Percentiles rank a stretch among this genome's conserved stretches.
These are phyloP conservation scores for Starmera stellimalicola DNA, from an alignment of 1,139 yeast species.

Conservation along the genomic window DNA sequence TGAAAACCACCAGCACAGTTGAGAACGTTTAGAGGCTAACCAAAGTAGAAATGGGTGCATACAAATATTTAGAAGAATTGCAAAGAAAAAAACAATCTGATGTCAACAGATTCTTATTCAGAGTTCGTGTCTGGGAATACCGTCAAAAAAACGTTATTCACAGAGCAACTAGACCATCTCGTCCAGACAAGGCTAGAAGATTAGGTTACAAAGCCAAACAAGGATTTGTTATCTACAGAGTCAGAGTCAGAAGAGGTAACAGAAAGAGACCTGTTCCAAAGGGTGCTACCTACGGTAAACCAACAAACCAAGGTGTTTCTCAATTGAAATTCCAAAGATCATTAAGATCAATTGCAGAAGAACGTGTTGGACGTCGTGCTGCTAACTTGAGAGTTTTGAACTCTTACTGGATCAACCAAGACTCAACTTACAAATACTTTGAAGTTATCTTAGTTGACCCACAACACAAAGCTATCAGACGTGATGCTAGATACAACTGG, in stretches of 20 bases:
- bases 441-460: slow-evolving; percentile 98
- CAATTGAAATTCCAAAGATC: slow-evolving; percentile 99
- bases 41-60: slow-evolving; percentile 78
- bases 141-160: slow-evolving; percentile 98
- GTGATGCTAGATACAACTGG: slow-evolving; percentile 99
- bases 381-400: slow-evolving; percentile 97
- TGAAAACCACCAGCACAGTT: not conserved
- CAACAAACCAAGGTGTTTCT: slow-evolving; percentile 99
- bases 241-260: slow-evolving; percentile 99
- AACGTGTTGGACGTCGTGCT: slow-evolving; percentile 99
- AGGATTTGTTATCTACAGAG: slow-evolving; percentile 97
- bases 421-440: slow-evolving; percentile 97
- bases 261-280: slow-evolving; percentile 99
- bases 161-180: slow-evolving; percentile 98
- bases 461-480: slow-evolving; percentile 97
- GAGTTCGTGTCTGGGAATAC: slow-evolving; percentile 99
- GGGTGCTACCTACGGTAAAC: slow-evolving; percentile 99
- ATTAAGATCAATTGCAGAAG: slow-evolving; percentile 97
- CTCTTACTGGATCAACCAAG: slow-evolving; percentile 99
- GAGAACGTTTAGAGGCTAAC: not conserved
- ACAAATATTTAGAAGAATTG: slow-evolving; percentile 98
- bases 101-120: slow-evolving; percentile 95
- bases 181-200: slow-evolving; percentile 99
- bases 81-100: slow-evolving; percentile 99
- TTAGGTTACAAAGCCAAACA: slow-evolving; percentile 99